phyloP scores from a whole-genome alignment of 202 grass and related monocot genomes.

The Carex sylvatica region DNA sequence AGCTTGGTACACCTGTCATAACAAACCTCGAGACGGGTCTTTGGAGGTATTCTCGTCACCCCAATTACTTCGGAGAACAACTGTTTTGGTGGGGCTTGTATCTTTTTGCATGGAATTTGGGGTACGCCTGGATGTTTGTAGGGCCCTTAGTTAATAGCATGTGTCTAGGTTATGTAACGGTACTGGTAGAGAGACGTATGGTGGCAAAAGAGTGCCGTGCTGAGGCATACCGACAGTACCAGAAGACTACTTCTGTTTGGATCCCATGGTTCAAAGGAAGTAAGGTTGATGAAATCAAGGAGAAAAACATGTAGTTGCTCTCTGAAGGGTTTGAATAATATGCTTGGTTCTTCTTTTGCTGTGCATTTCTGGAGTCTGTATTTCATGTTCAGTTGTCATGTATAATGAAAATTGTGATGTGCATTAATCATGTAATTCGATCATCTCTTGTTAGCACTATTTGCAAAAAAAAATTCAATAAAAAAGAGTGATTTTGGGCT shows the following conservation, averaged over 20 bases:
- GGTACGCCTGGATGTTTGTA: conserved; percentile 66
- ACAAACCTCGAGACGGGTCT: conserved; percentile 59
- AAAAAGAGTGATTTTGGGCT: not conserved
- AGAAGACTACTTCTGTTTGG: conserved; percentile 70
- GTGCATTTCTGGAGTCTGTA: not conserved
- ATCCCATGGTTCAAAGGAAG: conserved; percentile 88
- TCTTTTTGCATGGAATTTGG: conserved; percentile 74
- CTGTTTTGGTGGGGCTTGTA: conserved; percentile 94
- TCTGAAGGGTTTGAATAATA: conserved; percentile 13
- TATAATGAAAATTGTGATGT: conserved; percentile 2
- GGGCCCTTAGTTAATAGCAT: conserved; percentile 67
- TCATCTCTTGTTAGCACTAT: not conserved
- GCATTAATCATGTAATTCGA: not conserved
- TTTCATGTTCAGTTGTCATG: not conserved
- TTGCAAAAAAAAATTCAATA: not conserved
- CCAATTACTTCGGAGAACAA: conserved; percentile 87
- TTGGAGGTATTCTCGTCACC: conserved; percentile 83
- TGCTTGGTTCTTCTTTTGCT: not conserved
- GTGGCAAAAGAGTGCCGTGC: conserved; percentile 65
- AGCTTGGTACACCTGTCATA: conserved; percentile 29
- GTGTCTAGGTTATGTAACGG: conserved; percentile 78
- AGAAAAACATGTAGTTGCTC: conserved; percentile 29
- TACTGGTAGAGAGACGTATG: conserved; percentile 77
- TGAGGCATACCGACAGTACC: conserved; percentile 65
- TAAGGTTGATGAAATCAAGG: conserved; percentile 32